Evolutionary conservation across 1,139 yeast species (phyloP).

Genomic region (Saccharomyces hybrid): DNA sequence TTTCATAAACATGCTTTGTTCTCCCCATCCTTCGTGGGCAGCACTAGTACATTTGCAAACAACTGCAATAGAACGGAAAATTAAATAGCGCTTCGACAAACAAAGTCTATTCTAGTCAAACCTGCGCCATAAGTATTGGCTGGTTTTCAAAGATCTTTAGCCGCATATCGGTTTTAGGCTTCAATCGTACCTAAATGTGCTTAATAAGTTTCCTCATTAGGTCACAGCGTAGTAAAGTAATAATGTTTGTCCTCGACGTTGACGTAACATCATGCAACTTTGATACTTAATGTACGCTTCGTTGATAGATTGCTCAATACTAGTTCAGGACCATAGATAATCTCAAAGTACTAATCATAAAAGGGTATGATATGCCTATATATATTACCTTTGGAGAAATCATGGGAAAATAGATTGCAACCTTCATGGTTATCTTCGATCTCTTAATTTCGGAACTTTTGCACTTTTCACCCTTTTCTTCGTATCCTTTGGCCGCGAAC

Average conservation of each 20-base stretch:
- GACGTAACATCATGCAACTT: not conserved
- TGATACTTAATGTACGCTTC: not conserved
- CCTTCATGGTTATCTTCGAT: not conserved
- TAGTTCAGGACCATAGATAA: not conserved
- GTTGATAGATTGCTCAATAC: not conserved
- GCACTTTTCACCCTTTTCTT: not conserved
- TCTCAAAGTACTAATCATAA: not conserved
- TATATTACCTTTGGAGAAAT: not conserved
- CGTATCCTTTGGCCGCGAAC: not conserved
- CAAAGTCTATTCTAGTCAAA: not conserved
- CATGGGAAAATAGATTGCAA: not conserved
- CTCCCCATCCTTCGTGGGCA: not conserved
- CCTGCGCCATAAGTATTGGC: not conserved
- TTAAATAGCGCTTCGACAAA: not conserved
- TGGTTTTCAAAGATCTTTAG: not conserved
- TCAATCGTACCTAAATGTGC: not conserved
- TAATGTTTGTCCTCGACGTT: not conserved
- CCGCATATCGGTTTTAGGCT: not conserved
- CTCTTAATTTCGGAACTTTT: not conserved
- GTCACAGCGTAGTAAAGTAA: not conserved
- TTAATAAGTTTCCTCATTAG: not conserved
- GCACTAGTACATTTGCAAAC: not conserved
- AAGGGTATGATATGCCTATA: not conserved
- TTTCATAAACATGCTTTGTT: not conserved
- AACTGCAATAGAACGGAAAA: not conserved